Evolutionary conservation across 2,329 filamentous ascomycete species (phyloP), one percentile per base, ranked within the genome.

Genomic region (Paecilomyces sp.): DNA sequence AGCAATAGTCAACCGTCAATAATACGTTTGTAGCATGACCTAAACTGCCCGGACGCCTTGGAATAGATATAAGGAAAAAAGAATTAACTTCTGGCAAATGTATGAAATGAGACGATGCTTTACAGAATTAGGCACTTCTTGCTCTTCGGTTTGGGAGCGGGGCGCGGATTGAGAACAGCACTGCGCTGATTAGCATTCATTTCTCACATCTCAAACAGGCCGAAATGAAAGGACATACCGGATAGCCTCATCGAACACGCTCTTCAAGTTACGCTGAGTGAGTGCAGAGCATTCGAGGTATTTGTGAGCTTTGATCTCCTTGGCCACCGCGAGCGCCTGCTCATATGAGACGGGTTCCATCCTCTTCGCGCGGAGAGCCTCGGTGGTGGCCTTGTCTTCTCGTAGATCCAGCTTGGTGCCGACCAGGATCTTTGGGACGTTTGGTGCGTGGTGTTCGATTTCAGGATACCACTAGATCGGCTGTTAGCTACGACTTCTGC

Each of bases 301-400:
- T 80, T 97, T 97, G 79, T 94, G 90, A 54, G 94, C 93, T 73
- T 87, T 89, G 78, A 99, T 97, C 70, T 97, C 92, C 80, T 95
- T 95, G 63, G 92, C 91, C 64, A 93, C 90, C 65, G 88, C 80
- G 64, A 96, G 83, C 47, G 92, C 94, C 77, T 96, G 90, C 75
- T 96, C 91, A 77, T 96, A 97, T 58, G 91, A 88, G 62, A 97
- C 92, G n/a, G 94, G 91, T 69, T 94, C 89, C 92, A 96, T 97
- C 77, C 92, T 90, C 84, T 96, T 94, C 74, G 91, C 85, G 67
- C 90, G 86, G 69, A 99, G 83, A 66, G 86, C 88, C 68, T 96
- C 90, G 65, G 90, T 82, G 25, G 92, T 96, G 56, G 84, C 84
- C 61, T 86, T 86, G 74, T 97, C 92, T 74, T 97, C 93, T 77